Evolutionary conservation across 768 basidiomycete species (phyloP), one percentile per base, ranked within the genome.

Genomic region (Leccinum fibrillosum): DNA sequence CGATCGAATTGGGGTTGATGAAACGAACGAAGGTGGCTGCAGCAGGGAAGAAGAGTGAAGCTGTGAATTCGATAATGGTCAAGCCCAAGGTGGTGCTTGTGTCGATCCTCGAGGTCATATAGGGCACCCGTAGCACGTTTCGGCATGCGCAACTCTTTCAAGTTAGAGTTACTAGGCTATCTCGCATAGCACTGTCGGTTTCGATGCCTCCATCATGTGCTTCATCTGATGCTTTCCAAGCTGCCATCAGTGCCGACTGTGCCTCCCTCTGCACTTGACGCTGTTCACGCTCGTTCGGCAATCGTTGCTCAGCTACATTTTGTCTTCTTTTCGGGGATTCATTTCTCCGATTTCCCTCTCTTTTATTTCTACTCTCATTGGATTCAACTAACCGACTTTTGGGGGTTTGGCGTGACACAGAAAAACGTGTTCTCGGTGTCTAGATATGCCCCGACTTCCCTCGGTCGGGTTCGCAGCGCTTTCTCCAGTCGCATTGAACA

Each of bases 401-500:
- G 3, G 5, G 17, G 7, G 30, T 52, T 56, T 37, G 35, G 15
- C 19, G 10, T n/a, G 17, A 44, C 53, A 1, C 62, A 94, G 83
- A 97, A 98, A 83, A 97, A 97, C 67, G 93, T 95, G 1, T 97
- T 93, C 72, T 86, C 92, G 1, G 25, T 26, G 25, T 26, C 1
- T 1, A 84, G 93, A 32, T 92, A 86, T 59, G 74, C 77, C 30
- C 93, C 94, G 25, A 25, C 25, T 25, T 0, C 76, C 90, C 0
- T 82, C 89, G 2, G 86, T 97, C 30, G 94, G 94, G 0, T 95
- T 98, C 68, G 94, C 94, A 2, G 59, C 77, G 45, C 82, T 95
- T 9, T 90, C 92, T 4, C 60, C 65, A 1, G 66, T 74, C 0
- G 83, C 88, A 1, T 53, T 79, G 13, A 72, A 73, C 0, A 72